Base-by-base conservation (phyloP, 2,329 filamentous ascomycete species). In the Neofusicoccum sp. region DNA sequence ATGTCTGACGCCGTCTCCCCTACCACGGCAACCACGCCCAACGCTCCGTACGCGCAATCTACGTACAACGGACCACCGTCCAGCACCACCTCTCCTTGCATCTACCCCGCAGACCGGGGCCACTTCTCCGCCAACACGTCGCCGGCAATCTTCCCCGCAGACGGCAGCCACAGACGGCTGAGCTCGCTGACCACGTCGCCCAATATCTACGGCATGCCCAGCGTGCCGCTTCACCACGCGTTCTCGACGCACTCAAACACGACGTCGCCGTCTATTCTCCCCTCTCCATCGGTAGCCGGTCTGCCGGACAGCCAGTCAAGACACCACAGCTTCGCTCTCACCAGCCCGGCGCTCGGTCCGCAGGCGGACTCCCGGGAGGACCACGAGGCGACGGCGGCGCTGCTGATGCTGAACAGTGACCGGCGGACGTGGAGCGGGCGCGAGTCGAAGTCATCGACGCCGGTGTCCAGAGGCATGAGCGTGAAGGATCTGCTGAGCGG, bases 401-500 rank as follows among this genome's bases (percentile, higher is more conserved):
- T 96, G 66, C 75, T 96, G 72, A 96, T 96, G 92, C 79, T 97
- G 62, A 96, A 93, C 66, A 86, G 82, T 58, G 91, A 95, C 71
- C 84, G 90, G 41, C 82, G 90, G 36, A 76, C 70, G 60, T 79
- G 78, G 76, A 56, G 38, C 28, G 51, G 51, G 69, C 65, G 62
- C 66, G 60, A 54, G 60, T 64, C 28, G 61, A 61, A 38, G 56
- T 58, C n/a, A 38, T 57, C 43, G 36, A 63, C 58, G 67, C 64
- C 40, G 65, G 31, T 58, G 45, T 34, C 58, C 26, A 28, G 63
- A 60, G n/a, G 64, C 8, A 79, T 80, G 77, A 80, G 78, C 61
- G 79, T 80, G 6, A 73, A 72, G 61, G 79, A 80, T 65, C 64
- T 80, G 47, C 65, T 80, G 9, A 79, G 77, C 53, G 69, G 70